phyloP scores from a whole-genome alignment of 73 alveolate species.

The Symbiodinium pilosum region DNA sequence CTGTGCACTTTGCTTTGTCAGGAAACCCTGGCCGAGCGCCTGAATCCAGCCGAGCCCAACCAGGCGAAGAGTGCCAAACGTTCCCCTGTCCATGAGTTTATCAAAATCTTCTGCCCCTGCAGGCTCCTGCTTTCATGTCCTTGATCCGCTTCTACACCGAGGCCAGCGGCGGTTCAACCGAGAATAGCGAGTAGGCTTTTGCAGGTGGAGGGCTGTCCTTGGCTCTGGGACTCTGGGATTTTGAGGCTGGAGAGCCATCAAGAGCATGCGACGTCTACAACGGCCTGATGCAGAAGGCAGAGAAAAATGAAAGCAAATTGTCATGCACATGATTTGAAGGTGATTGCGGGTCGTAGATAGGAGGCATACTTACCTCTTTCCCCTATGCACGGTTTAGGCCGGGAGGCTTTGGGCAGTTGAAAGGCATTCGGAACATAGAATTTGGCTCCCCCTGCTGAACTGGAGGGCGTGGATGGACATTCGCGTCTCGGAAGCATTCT shows the following conservation, averaged over 20 bases:
- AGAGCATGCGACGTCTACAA: not conserved
- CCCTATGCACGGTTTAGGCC: no score
- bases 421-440: no score
- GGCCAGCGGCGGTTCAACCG: not conserved
- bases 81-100: not conserved
- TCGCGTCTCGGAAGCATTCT: not conserved
- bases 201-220: no score
- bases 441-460: no score
- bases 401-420: no score
- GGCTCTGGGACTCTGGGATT: no score
- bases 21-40: constrained; percentile 14
- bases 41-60: constrained; percentile 48
- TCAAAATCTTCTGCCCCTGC: not conserved
- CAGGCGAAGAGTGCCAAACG: constrained; percentile 25
- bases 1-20: not conserved
- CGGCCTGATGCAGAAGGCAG: constrained; percentile 3
- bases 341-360: no score
- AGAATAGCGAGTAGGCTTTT: no score
- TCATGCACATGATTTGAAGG: no score
- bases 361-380: no score
- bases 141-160: constrained; percentile 87
- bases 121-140: constrained; percentile 85
- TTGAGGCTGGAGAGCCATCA: not conserved
- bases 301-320: no score
- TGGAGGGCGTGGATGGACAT: not conserved